phyloP scores from a whole-genome alignment of 2,329 filamentous ascomycete genomes.

The Venturia asperata region DNA sequence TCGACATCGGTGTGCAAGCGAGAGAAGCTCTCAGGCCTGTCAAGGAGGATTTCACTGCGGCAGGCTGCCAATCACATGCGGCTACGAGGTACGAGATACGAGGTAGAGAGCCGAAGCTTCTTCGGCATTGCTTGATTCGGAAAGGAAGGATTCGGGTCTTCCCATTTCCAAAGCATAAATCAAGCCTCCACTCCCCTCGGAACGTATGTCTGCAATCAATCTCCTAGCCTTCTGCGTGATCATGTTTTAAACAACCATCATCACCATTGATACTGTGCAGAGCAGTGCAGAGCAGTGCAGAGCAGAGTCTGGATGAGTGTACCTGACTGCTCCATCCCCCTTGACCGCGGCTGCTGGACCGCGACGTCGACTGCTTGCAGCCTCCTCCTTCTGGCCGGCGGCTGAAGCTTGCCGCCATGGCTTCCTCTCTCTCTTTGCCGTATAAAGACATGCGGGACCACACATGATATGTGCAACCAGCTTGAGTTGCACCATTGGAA shows the following conservation, averaged over 20 bases:
- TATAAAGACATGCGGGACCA: background rate
- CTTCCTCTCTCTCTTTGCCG: background rate
- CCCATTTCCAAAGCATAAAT: background rate
- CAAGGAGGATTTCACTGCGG: too few species aligned
- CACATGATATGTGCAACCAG: background rate
- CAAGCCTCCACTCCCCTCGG: background rate
- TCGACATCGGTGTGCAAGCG: too few species aligned
- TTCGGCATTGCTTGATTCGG: background rate
- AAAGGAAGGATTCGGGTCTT: background rate
- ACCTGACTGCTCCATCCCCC: background rate
- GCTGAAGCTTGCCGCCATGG: background rate
- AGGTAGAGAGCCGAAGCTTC: too few species aligned
- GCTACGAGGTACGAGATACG: too few species aligned
- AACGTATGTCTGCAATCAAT: background rate
- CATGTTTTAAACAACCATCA: background rate
- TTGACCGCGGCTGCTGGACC: background rate
- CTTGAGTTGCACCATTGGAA: background rate
- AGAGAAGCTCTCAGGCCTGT: too few species aligned
- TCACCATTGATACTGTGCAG: background rate
- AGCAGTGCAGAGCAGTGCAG: too few species aligned
- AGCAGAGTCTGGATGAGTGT: background rate
- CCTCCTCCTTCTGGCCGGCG: slow-evolving; percentile 4
- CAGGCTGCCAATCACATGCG: too few species aligned
- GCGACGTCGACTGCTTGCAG: background rate
- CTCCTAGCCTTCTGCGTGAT: background rate